Evolutionary conservation across 495 filamentous ascomycete genomes (phyloP), one percentile per base, ranked within the genome.

Genomic region (Astrothelium subdiscretum): DNA sequence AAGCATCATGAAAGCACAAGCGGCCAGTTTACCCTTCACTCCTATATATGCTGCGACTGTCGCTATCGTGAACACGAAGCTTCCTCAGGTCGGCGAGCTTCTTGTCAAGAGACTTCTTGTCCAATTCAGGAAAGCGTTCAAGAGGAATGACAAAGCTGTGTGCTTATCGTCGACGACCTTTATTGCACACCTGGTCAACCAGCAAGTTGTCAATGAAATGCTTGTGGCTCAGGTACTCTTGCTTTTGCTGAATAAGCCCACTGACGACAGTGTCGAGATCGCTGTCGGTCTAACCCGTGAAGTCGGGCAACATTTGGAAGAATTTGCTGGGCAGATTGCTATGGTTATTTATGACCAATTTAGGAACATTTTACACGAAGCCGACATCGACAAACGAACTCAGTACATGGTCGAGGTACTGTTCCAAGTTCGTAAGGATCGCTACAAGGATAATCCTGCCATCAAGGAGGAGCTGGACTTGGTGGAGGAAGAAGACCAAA

Each of bases 371-470:
- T 79, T 99, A 10, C 91, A 97, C 73, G 95, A 97, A 71, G 89
- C 90, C 38, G 90, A 91, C 69, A 92, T 97, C 69, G 94, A 99
- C 69, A 96, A 95, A 76, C 80, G 94, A 62, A 89, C 92, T 32
- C 94, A 97, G 75, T 97, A 97, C 73, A 95, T 95, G 91, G 95
- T 99, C 64, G 94, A 99, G 71, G 92, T 97, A 10, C 77, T 99
- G 60, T 97, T 99, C 74, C 91, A 97, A 73, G 86, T 97, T 32
- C 85, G 94, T 59, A 97, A 96, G 73, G 94, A 97, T 72, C 86
- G 87, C 58, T 99, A 92, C 77, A 97, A 96, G 76, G 90, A 97
- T 68, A 90, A 97, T 65, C 90, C 84, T 6, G 85, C 90, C 0
- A 81, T 99, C 69, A 90, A 85, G 68, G 90, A 96, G 69, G 95